Evolutionary conservation across 1,139 yeast species (phyloP).

Genomic region (Protomyces arabidopsidicola): DNA sequence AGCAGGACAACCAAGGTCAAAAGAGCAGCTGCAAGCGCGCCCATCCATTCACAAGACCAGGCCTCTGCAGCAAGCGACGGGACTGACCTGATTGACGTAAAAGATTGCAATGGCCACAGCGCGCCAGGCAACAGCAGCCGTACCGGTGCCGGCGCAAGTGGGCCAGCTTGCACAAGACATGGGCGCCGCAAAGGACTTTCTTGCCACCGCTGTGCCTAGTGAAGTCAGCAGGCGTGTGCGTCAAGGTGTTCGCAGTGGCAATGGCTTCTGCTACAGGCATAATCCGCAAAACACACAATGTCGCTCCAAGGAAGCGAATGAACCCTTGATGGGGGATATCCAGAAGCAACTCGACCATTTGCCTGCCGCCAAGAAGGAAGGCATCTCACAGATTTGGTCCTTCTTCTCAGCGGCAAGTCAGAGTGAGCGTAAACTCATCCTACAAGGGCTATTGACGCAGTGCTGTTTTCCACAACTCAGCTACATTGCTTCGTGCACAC

Average conservation of each 20-base stretch:
- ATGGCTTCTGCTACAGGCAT: conserved; percentile 22
- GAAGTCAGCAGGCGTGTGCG: conserved; percentile 25
- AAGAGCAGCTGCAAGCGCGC: too few species aligned
- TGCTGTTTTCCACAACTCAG: conserved; percentile 95
- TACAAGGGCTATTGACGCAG: conserved; percentile 79
- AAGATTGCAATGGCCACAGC: background rate
- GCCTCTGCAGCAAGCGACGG: too few species aligned
- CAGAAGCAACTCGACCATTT: conserved; percentile 46
- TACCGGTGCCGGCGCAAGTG: background rate
- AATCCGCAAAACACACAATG: conserved; percentile 68
- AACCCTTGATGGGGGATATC: conserved; percentile 57
- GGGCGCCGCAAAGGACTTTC: background rate
- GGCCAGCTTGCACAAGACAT: background rate
- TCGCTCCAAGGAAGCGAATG: conserved; percentile 63
- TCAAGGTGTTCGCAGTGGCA: conserved; percentile 21
- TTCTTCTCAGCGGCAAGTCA: conserved; percentile 68
- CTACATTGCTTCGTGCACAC: conserved; percentile 71
- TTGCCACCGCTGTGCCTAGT: conserved; percentile 14
- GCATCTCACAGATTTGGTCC: conserved; percentile 72
- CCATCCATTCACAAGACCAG: too few species aligned
- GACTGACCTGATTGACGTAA: too few species aligned
- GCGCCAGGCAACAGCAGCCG: background rate
- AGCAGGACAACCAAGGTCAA: background rate
- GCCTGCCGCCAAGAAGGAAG: conserved; percentile 61
- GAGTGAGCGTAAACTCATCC: conserved; percentile 63